A percentile compares a stretch with the other conserved stretches of the same genome.
Evolutionary conservation across 441 rosid species (phyloP).

Genomic region (Syzygium malaccense): DNA sequence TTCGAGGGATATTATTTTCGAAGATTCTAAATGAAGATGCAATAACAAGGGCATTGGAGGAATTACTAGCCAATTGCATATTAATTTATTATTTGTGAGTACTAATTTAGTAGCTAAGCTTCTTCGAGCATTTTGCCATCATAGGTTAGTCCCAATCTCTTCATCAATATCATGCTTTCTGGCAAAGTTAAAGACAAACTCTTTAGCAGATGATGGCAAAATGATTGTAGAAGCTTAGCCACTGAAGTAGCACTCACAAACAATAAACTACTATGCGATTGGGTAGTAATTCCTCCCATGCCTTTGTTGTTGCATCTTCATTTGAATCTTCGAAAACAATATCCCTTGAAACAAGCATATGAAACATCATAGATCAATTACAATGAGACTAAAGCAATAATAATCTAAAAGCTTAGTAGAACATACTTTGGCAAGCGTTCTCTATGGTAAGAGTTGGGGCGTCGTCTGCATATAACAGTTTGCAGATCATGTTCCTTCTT

Average conservation of each 20-base stretch:
- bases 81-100: constrained; percentile 86
- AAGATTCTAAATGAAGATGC: constrained; percentile 35
- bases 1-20: constrained; percentile 42
- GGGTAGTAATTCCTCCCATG: constrained; percentile 65
- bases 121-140: not conserved
- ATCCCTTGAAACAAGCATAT: constrained; percentile 21
- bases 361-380: not conserved
- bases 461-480: constrained; percentile 62
- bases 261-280: constrained; percentile 1
- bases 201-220: too few species aligned
- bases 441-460: not conserved
- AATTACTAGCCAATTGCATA: constrained; percentile 57
- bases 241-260: too few species aligned
- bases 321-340: constrained; percentile 39
- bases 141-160: not conserved
- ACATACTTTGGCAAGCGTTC: constrained; percentile 39
- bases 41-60: constrained; percentile 70
- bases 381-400: not conserved
- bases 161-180: too few species aligned
- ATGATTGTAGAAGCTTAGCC: too few species aligned
- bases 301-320: constrained; percentile 43
- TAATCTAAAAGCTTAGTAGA: not conserved
- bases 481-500: constrained; percentile 49
- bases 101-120: not conserved
- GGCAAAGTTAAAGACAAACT: too few species aligned